phyloP scores from a whole-genome alignment of 495 filamentous ascomycete genomes.

The Trichocladium uniseriatum region DNA sequence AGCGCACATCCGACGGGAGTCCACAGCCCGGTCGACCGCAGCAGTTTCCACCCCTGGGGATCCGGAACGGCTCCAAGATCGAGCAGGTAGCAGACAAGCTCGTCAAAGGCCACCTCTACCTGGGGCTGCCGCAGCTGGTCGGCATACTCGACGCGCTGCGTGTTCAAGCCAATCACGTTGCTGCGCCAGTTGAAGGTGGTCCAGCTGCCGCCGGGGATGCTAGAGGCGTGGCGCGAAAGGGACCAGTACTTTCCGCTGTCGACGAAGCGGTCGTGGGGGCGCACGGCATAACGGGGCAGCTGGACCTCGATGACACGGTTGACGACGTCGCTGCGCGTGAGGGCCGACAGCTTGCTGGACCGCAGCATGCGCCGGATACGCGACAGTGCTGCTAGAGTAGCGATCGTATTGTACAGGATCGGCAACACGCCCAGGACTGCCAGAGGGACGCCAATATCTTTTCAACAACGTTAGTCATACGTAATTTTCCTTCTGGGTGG shows the following conservation, averaged over 20 bases:
- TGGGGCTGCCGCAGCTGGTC: slow-evolving; percentile 57
- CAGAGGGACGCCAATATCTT: slow-evolving; percentile 55
- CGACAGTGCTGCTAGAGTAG: slow-evolving; percentile 44
- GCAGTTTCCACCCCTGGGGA: slow-evolving; percentile 47
- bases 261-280: slow-evolving; percentile 46
- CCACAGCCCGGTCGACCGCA: slow-evolving; percentile 53
- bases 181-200: slow-evolving; percentile 56
- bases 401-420: slow-evolving; percentile 52
- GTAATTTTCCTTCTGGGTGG: too few species aligned
- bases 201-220: slow-evolving; percentile 52
- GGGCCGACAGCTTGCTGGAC: slow-evolving; percentile 42
- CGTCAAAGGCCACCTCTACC: slow-evolving; percentile 55
- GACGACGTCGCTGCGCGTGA: slow-evolving; percentile 52
- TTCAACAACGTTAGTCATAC: too few species aligned
- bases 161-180: slow-evolving; percentile 48
- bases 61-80: slow-evolving; percentile 55
- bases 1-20: slow-evolving; percentile 52
- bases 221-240: slow-evolving; percentile 36
- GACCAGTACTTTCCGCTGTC: slow-evolving; percentile 47
- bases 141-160: slow-evolving; percentile 53
- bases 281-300: slow-evolving; percentile 52
- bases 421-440: slow-evolving; percentile 60
- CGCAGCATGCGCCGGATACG: slow-evolving; percentile 48
- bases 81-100: slow-evolving; percentile 50
- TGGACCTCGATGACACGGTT: slow-evolving; percentile 59